Evolutionary conservation across 192 early-diverging fungal species (phyloP).

Genomic region (Coemansia sp.): DNA sequence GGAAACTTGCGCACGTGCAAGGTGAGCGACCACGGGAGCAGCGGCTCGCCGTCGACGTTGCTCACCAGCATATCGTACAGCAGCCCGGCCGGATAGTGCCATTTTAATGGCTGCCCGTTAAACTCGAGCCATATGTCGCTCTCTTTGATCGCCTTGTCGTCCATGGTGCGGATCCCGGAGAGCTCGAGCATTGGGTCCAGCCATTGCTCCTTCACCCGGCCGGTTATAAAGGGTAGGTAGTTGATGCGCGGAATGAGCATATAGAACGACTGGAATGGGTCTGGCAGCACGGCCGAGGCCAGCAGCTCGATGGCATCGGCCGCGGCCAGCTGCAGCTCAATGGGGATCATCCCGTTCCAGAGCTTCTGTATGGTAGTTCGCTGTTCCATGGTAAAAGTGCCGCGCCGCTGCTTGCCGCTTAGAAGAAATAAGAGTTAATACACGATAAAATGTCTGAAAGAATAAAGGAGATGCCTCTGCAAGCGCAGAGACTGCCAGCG

Average conservation of each 20-base stretch:
- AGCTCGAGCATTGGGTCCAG: slow-evolving; percentile 41
- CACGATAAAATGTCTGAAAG: not conserved
- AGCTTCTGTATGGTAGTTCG: slow-evolving; percentile 13
- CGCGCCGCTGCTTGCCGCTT: too few relatives aligned
- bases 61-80: slow-evolving; percentile 64
- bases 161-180: slow-evolving; percentile 6
- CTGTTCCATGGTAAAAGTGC: not conserved
- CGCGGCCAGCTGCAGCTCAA: slow-evolving; percentile 37
- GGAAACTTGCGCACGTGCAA: slow-evolving; percentile 77
- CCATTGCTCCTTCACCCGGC: slow-evolving; percentile 37
- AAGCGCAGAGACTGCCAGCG: too few relatives aligned
- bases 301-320: slow-evolving; percentile 44
- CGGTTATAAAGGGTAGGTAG: slow-evolving; percentile 33
- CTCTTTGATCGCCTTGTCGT: slow-evolving; percentile 11
- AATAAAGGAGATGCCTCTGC: not conserved
- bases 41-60: slow-evolving; percentile 10
- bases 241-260: slow-evolving; percentile 35
- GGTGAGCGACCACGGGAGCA: slow-evolving; percentile 73
- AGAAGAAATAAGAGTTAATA: too few relatives aligned
- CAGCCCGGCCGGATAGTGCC: slow-evolving; percentile 87
- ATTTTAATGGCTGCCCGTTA: slow-evolving; percentile 68
- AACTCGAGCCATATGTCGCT: slow-evolving; percentile 71
- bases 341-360: slow-evolving; percentile 46
- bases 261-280: slow-evolving; percentile 50
- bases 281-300: slow-evolving; percentile 39